Base-by-base conservation (phyloP, 306 rosid genomes). In the Abrus pulchellus region DNA sequence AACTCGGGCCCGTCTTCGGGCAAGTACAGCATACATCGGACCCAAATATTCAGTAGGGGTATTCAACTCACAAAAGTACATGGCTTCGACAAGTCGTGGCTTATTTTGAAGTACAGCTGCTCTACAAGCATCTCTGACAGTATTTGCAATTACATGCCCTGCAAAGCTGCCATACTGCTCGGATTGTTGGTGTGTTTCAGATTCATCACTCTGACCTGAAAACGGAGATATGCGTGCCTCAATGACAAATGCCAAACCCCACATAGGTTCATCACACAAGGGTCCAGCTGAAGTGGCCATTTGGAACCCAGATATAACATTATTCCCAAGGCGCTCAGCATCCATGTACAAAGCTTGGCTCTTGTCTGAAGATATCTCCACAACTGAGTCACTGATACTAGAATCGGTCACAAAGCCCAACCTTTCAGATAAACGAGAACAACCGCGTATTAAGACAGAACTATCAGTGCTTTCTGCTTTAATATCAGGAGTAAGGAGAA, bases 201-300 rank as follows among this genome's bases (percentile, higher is more conserved):
- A 77, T 68, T 87, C 94, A 57, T 91, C 91, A 43, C 53, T 6
- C 41, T 89, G 90, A 55, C 80, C 92, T 3, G 76, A 30, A 53
- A 69, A 79, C 28, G 92, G 87, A 80, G 78, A 79, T 80, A 92
- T 80, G n/a, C 63, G 83, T 30, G 92, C 97, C 83, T 94, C 98
- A 11, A 94, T 74, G 66, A 91, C 64, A 89, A 94, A 94, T 65
- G 92, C 97, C 83, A 94, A 83, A 72, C 98, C 97, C 97, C 98
- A 90, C 97, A 90, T 81, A 6, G 97, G 91, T 78, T 94, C 98
- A 45, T 94, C 97, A 74, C 97, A 94, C 84, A 94, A 83, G 65
- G 98, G 98, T 75, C 98, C 98, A 11, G 98, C 93, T 4, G 97
- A 89, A 54, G 97, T 89, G 67, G 98, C 97, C 48, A 91, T 82